A percentile compares a stretch with the other conserved stretches of the same genome.
These are phyloP conservation scores for Phytophthora aleatoria DNA, from an alignment of 352 stramenopile species.

Conservation along the genomic window DNA sequence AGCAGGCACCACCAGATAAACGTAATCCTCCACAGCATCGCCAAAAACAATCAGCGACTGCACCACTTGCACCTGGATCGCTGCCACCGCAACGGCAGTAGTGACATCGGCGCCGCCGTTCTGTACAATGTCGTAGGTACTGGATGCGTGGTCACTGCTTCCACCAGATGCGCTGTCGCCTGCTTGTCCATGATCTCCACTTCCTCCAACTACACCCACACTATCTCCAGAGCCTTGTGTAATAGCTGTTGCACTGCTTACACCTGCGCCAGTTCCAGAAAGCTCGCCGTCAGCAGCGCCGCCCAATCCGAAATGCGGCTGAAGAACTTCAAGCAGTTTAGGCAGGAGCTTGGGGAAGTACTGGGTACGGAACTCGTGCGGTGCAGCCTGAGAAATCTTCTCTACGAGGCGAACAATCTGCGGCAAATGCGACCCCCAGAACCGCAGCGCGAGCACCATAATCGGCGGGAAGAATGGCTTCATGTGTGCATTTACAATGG, in stretches of 20 bases:
- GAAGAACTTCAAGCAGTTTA: slow-evolving; percentile 87
- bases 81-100: slow-evolving; percentile 21
- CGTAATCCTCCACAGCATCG: slow-evolving; percentile 92
- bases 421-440: slow-evolving; percentile 96
- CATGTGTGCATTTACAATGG: slow-evolving; percentile 96
- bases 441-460: slow-evolving; percentile 95
- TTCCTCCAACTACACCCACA: slow-evolving; percentile 14
- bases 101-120: slow-evolving; percentile 28
- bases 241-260: slow-evolving; percentile 28
- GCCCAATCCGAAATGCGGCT: slow-evolving; percentile 77
- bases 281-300: slow-evolving; percentile 53
- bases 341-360: slow-evolving; percentile 91
- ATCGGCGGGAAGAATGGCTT: slow-evolving; percentile 96
- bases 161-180: slow-evolving; percentile 11
- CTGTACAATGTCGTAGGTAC: slow-evolving; percentile 38
- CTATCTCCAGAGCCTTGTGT: slow-evolving; percentile 22
- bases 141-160: slow-evolving; percentile 27
- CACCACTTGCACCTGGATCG: slow-evolving; percentile 83
- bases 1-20: slow-evolving; percentile 94
- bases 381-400: slow-evolving; percentile 78
- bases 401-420: slow-evolving; percentile 97
- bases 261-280: slow-evolving; percentile 13
- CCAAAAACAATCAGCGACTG: slow-evolving; percentile 92
- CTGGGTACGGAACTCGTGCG: slow-evolving; percentile 77
- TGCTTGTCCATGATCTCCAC: slow-evolving; percentile 21